Conservation (phyloP, 1,284 basidiomycete species). For the Coniophora puteana region DNA sequence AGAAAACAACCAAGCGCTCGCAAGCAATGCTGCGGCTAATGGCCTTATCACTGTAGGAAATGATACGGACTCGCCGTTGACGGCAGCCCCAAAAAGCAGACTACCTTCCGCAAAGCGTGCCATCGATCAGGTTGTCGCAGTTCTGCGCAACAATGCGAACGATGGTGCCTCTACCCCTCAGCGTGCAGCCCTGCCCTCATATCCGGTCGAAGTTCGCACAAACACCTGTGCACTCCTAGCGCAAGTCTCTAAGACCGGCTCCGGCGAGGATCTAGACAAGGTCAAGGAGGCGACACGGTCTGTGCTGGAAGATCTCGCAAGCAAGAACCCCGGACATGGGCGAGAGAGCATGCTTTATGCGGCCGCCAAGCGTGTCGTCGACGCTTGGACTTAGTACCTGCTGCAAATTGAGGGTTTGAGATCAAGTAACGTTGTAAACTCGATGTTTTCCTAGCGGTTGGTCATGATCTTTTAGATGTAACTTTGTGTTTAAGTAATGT, state of each 20-base stretch:
- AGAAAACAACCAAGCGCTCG: no score
- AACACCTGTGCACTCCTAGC: constrained; percentile 70
- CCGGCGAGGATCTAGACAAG: constrained; percentile 42
- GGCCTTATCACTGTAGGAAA: constrained; percentile 11
- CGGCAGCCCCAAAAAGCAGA: constrained; percentile 35
- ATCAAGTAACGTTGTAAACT: no score
- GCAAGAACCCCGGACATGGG: constrained; percentile 23
- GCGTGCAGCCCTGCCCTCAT: constrained; percentile 36
- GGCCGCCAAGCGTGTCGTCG: constrained; percentile 40
- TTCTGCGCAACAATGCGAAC: constrained; percentile 50
- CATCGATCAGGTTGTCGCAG: constrained; percentile 61
- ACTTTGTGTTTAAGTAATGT: no score
- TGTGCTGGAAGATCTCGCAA: constrained; percentile 47
- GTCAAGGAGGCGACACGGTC: constrained; percentile 49
- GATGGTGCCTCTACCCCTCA: constrained; percentile 14
- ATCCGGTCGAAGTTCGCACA: constrained; percentile 65
- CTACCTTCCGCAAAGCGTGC: constrained; percentile 44
- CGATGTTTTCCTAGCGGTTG: no score
- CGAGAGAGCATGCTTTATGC: constrained; percentile 45
- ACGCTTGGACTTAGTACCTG: constrained; percentile 36
- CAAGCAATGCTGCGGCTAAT: neutral
- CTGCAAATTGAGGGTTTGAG: neutral
- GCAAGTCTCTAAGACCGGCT: constrained; percentile 52
- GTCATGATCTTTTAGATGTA: no score
- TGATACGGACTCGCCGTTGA: constrained; percentile 40